Base-by-base conservation (phyloP, 768 basidiomycete genomes). In the Boletales sp. region DNA sequence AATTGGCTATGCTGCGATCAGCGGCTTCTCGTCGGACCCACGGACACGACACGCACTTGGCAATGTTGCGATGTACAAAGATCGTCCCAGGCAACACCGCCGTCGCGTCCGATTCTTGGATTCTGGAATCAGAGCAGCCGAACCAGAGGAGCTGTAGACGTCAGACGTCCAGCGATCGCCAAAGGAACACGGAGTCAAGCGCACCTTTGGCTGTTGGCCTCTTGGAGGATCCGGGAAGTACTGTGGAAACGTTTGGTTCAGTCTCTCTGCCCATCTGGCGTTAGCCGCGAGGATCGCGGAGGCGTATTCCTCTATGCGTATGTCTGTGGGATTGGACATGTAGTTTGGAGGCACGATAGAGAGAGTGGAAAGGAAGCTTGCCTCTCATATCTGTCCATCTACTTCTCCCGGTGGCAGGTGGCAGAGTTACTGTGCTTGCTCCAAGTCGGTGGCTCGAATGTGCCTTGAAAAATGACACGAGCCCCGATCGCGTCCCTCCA, bases 21-120 rank as follows among this genome's bases (percentile, higher is more conserved):
- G 32, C 32, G 13, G 13, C 31, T 32, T 9, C 11, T 14, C 32
- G 14, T 11, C 32, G 21, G 21, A 21, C 21, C 21, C 21, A 21
- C 32, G 14, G 14, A 34, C 10, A 11, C 14, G 32, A 11, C 11
- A 35, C 43, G 13, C 4, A 89, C 84, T 94, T 94, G 46, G 90
- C 92, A 56, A 94, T 84, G 68, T 94, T 94, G 41, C 92, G 75
- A 68, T 91, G 84, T 27, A 86, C 83, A 59, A 94, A 94, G 52
- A 89, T 80, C 39, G 86, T 85, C 46, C 91, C 90, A 0, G 92
- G 92, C 54, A 76, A 75, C 9, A 81, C 73, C 32, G 74, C 80
- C 32, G 82, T 83, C 49, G 88, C 71, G 56, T 88, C 84, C 32
- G 81, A 81, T 65, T 91, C 90, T 17, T 89, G 90, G 3, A 92